A percentile compares a stretch with the other conserved stretches of the same genome.
Evolutionary conservation across 2,329 filamentous ascomycete species (phyloP).

Genomic region (Fusarium nisikadoi): DNA sequence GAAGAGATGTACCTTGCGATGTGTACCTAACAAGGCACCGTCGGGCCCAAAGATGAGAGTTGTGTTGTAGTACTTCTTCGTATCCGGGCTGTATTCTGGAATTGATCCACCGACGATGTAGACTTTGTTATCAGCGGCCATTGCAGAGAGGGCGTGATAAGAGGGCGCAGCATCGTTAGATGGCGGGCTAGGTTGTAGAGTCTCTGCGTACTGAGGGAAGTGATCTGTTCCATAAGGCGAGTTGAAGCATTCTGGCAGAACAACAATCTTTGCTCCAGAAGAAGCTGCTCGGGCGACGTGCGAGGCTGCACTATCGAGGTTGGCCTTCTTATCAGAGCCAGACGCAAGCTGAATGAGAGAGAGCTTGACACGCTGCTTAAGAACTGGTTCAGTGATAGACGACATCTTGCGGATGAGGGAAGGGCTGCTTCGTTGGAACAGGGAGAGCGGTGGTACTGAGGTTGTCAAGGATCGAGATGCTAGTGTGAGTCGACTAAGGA

Average conservation of each 20-base stretch:
- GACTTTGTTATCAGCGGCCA: conserved; percentile 80
- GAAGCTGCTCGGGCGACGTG: conserved; percentile 85
- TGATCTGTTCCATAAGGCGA: conserved; percentile 91
- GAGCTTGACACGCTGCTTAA: conserved; percentile 82
- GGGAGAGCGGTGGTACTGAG: conserved; percentile 22
- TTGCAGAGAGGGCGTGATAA: conserved; percentile 82
- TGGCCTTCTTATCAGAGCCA: conserved; percentile 83
- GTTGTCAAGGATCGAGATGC: conserved; percentile 24
- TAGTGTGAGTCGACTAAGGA: conserved; percentile 17
- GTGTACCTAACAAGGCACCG: conserved; percentile 83
- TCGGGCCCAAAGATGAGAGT: conserved; percentile 82
- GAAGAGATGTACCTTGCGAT: conserved; percentile 95
- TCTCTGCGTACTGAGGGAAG: conserved; percentile 93
- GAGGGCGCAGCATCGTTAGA: conserved; percentile 77
- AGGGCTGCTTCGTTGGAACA: conserved; percentile 25
- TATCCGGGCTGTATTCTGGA: conserved; percentile 74
- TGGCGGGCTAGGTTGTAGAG: conserved; percentile 80
- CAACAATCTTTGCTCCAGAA: conserved; percentile 83
- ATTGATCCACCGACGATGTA: conserved; percentile 94
- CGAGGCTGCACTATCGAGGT: conserved; percentile 81
- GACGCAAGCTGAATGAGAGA: conserved; percentile 85
- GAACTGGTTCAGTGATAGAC: conserved; percentile 55
- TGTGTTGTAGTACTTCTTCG: conserved; percentile 87
- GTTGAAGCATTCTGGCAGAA: conserved; percentile 99
- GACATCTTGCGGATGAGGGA: conserved; percentile 51